Evolutionary conservation across 257 asterid species (phyloP), one percentile per base, ranked within the genome.

Genomic region (Salvia hispanica): DNA sequence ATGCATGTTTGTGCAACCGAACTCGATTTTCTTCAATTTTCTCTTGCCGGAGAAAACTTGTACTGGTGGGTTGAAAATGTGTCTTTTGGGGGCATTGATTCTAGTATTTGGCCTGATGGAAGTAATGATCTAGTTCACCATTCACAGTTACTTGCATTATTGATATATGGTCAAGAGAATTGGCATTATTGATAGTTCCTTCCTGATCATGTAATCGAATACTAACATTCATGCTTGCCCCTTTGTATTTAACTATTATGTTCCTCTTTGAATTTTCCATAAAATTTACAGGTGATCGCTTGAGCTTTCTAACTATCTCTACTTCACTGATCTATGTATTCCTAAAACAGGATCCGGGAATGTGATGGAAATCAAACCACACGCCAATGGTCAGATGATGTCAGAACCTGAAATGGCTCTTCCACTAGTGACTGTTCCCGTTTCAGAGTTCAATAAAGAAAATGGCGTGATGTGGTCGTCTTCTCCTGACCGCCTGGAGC

Each of bases 401-500:
- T 28, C 82, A 0, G 92, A 87, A 69, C 74, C 87, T 43, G 97
- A 82, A 75, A 84, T 78, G 74, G 70, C 80, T 50, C 92, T 88
- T 15, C 91, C 98, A n/a, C 89, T 90, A 2, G 95, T 84, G 14
- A 81, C 90, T 33, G 85, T 86, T 71, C 90, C 91, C 53, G 72
- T 83, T 53, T 48, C 88, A 0, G 92, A 76, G 66, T 88, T 81
- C 80, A 77, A 76, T 63, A 87, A 84, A 86, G 97, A 87, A 62
- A 92, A 86, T 39, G 84, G 87, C 11, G 81, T 87, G 50, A 71
- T 79, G 56, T 92, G 95, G 93, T 70, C 97, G 58, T 80, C 90
- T 76, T 82, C 98, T 73, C 88, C 97, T 12, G 96, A 86, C 63
- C 81, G 90, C 51, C 88, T 92, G 44, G 96, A 92, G 77, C 83